Conservation (phyloP, 2,329 filamentous ascomycete species). For the Ceratocystis colombiana region DNA sequence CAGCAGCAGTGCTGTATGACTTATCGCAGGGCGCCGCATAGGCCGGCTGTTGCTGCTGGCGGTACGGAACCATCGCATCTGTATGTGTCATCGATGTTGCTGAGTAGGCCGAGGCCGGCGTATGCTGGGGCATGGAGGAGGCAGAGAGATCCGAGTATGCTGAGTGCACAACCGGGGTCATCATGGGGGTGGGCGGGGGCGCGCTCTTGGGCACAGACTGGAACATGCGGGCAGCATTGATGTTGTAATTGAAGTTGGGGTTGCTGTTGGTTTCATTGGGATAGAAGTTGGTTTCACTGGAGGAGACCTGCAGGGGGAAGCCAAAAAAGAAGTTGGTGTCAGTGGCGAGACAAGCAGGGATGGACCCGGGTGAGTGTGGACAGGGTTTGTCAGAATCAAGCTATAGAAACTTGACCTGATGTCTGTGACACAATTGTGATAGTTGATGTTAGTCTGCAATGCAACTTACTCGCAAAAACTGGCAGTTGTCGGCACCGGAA, state of each 20-base stretch:
- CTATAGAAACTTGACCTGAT: background rate
- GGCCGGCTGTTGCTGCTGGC: constrained; percentile 18
- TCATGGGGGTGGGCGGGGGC: constrained; percentile 29
- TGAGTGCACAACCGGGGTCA: constrained; percentile 8
- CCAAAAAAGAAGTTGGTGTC: background rate
- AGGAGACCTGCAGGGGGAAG: constrained; percentile 32
- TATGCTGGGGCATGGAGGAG: constrained; percentile 2
- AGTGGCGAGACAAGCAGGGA: constrained; percentile 15
- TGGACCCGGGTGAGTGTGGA: background rate
- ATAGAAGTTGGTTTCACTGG: constrained; percentile 33
- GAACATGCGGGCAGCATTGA: constrained; percentile 33
- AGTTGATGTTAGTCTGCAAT: background rate
- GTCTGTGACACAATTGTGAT: background rate
- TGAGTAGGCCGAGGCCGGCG: constrained; percentile 30
- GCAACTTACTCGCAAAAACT: constrained; percentile 63
- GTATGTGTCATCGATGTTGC: constrained; percentile 29
- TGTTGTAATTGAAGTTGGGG: constrained; percentile 33
- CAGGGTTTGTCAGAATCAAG: background rate
- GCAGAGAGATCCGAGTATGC: constrained; percentile 16
- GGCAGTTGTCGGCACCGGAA: constrained; percentile 60
- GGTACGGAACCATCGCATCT: constrained; percentile 33
- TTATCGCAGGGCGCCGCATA: constrained; percentile 1
- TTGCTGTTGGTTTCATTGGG: constrained; percentile 28
- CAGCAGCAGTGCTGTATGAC: background rate
- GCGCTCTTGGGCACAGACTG: constrained; percentile 29